Conservation (phyloP, 257 asterid species). For the Sherardia arvensis region DNA sequence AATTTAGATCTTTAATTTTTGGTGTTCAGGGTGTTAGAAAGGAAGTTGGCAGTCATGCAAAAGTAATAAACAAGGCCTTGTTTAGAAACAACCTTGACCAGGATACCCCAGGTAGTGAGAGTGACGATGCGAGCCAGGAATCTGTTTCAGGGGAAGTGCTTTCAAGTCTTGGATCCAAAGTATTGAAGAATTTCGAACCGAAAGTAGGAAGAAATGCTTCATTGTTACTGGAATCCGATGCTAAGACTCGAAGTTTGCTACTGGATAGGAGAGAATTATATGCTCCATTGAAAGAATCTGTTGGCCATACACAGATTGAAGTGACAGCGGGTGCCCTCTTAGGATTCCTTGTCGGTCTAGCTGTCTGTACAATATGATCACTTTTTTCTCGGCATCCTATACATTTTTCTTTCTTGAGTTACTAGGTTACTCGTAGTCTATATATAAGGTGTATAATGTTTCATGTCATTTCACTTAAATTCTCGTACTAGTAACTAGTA, state of each 20-base stretch:
- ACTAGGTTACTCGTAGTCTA: not conserved
- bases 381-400: not conserved
- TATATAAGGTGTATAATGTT: not conserved
- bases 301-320: constrained; percentile 82
- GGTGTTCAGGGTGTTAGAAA: constrained; percentile 77
- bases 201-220: constrained; percentile 22
- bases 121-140: constrained; percentile 10
- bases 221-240: constrained; percentile 33
- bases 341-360: constrained; percentile 66
- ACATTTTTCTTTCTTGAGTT: not conserved
- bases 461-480: not conserved
- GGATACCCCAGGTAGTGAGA: constrained; percentile 16
- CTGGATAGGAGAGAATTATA: not conserved
- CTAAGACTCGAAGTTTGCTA: constrained; percentile 6
- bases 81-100: constrained; percentile 22
- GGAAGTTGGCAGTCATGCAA: constrained; percentile 90
- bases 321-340: constrained; percentile 82
- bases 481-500: too few relatives aligned
- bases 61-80: constrained; percentile 46
- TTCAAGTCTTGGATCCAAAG: constrained; percentile 18
- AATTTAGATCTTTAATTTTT: too few relatives aligned
- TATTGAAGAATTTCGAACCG: constrained; percentile 20
- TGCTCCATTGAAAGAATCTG: constrained; percentile 56
- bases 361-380: constrained; percentile 22
- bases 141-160: constrained; percentile 28